Percentiles rank a stretch among this genome's conserved stretches.
Evolutionary conservation across 352 stramenopile species (phyloP).

Genomic region (Globisporangium emineosum): DNA sequence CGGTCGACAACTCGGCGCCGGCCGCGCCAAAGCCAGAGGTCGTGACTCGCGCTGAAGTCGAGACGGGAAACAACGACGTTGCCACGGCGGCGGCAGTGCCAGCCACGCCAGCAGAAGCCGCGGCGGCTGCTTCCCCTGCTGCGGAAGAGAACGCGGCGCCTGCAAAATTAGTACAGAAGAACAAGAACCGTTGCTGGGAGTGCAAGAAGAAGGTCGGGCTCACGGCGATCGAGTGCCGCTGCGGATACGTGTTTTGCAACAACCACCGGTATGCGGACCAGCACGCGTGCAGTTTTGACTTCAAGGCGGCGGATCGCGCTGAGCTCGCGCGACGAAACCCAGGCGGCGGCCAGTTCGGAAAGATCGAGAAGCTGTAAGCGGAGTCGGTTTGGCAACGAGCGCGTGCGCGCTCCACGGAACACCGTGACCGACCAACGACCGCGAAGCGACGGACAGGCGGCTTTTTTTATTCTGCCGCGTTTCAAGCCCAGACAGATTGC

Average conservation of each 20-base stretch:
- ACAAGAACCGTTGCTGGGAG: constrained; percentile 90
- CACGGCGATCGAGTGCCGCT: constrained; percentile 85
- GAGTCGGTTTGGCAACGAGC: neutral
- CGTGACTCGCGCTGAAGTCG: constrained; percentile 16
- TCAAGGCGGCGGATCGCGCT: constrained; percentile 72
- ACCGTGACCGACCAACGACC: neutral
- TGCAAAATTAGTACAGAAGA: constrained; percentile 75
- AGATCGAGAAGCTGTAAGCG: constrained; percentile 80
- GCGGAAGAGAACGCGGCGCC: constrained; percentile 24
- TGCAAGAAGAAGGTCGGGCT: constrained; percentile 86
- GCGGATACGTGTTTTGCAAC: constrained; percentile 89
- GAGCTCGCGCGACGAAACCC: constrained; percentile 79
- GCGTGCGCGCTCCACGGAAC: neutral
- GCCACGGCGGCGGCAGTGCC: neutral
- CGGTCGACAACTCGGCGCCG: constrained; percentile 35
- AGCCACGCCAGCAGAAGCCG: neutral
- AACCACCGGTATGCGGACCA: constrained; percentile 89
- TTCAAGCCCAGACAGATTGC: constrained; percentile 3
- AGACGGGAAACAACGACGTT: constrained; percentile 1
- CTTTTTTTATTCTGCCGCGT: constrained; percentile 8
- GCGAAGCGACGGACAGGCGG: neutral
- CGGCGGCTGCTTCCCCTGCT: too few species aligned
- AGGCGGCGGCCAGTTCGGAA: constrained; percentile 79
- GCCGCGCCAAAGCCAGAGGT: constrained; percentile 19
- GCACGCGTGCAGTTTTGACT: constrained; percentile 87